Conservation (phyloP, 2,329 filamentous ascomycete genomes). For the Aspergillus niger region DNA sequence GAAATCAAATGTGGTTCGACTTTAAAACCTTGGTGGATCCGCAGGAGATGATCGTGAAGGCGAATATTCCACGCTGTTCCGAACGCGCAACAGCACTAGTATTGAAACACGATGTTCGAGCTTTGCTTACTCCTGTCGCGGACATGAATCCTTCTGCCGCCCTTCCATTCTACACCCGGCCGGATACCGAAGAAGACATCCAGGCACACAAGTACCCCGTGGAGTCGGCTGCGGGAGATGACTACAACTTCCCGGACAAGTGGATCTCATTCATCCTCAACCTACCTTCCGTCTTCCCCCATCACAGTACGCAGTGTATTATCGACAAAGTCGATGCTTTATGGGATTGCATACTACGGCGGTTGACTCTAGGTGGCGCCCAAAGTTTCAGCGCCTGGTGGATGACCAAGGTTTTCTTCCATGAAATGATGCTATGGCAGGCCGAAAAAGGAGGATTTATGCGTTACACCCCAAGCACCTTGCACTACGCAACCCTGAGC, state of each 20-base stretch:
- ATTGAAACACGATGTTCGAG: constrained; percentile 47
- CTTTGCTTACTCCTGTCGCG: constrained; percentile 45
- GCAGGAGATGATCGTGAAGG: constrained; percentile 43
- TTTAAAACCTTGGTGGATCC: constrained; percentile 55
- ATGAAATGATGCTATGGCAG: constrained; percentile 90
- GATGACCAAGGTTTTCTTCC: constrained; percentile 91
- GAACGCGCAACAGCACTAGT: constrained; percentile 40
- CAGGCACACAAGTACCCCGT: constrained; percentile 39
- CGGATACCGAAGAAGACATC: constrained; percentile 35
- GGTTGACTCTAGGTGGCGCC: constrained; percentile 47
- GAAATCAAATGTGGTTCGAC: constrained; percentile 93
- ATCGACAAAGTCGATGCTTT: constrained; percentile 47
- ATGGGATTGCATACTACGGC: constrained; percentile 48
- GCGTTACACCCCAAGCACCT: constrained; percentile 48
- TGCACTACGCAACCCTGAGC: constrained; percentile 31
- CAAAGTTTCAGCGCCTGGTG: constrained; percentile 53
- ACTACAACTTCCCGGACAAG: constrained; percentile 52
- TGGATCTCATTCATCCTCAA: constrained; percentile 50
- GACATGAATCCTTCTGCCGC: constrained; percentile 32
- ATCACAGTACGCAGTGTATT: constrained; percentile 48
- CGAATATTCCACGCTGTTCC: constrained; percentile 44
- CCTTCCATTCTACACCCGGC: constrained; percentile 37
- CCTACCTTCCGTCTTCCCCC: constrained; percentile 41
- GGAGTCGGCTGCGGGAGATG: constrained; percentile 38
- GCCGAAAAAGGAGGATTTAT: constrained; percentile 90